Evolutionary conservation across 2,329 filamentous ascomycete species (phyloP).

Genomic region (Biscogniauxia marginata): DNA sequence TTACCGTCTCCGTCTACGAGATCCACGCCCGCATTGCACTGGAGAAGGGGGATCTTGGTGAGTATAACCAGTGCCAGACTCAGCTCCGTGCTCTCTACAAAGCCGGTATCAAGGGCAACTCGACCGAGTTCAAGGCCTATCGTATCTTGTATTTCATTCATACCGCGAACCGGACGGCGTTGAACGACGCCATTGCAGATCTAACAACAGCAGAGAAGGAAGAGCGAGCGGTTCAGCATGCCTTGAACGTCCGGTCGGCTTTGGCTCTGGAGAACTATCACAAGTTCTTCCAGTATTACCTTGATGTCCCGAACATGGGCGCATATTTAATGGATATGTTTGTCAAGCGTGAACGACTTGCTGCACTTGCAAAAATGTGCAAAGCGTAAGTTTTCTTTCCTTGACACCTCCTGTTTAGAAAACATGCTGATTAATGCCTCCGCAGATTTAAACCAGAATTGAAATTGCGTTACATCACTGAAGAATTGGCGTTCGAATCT

Average conservation of each 20-base stretch:
- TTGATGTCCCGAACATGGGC: constrained; percentile 94
- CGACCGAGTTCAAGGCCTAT: constrained; percentile 97
- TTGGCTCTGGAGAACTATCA: constrained; percentile 95
- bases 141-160: constrained; percentile 99
- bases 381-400: constrained; percentile 71
- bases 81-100: constrained; percentile 90
- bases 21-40: constrained; percentile 95
- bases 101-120: constrained; percentile 82
- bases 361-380: constrained; percentile 88
- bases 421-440: constrained; percentile 42
- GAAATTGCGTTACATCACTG: constrained; percentile 85
- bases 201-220: constrained; percentile 96
- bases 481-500: constrained; percentile 93
- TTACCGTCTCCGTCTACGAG: constrained; percentile 95
- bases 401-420: not conserved
- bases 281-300: constrained; percentile 94
- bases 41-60: constrained; percentile 98
- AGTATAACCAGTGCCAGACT: constrained; percentile 99
- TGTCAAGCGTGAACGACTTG: constrained; percentile 86
- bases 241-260: constrained; percentile 84
- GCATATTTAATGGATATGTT: constrained; percentile 99
- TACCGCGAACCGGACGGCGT: constrained; percentile 94
- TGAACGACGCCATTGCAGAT: constrained; percentile 98
- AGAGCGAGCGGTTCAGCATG: constrained; percentile 82
- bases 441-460: constrained; percentile 88